phyloP scores from a whole-genome alignment of 768 basidiomycete species.

The Phlebiopsis gigantea region DNA sequence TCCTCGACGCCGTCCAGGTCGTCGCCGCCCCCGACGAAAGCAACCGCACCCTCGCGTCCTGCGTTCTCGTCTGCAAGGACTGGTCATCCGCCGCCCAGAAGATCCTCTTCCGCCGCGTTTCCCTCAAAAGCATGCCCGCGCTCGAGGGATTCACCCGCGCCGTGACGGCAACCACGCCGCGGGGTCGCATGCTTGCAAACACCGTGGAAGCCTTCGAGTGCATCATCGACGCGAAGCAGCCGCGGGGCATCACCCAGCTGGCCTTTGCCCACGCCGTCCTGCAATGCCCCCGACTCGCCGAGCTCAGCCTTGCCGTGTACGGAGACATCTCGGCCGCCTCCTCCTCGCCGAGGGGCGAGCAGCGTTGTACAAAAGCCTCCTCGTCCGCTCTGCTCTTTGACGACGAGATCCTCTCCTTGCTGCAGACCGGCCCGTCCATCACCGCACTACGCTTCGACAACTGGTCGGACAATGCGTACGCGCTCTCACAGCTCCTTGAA shows the following conservation, averaged over 20 bases:
- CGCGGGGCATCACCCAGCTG: constrained; percentile 45
- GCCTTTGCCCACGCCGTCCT: constrained; percentile 56
- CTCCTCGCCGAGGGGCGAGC: constrained; percentile 34
- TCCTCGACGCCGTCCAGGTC: constrained; percentile 40
- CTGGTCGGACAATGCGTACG: constrained; percentile 59
- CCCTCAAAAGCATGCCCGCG: constrained; percentile 46
- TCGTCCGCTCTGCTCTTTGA: constrained; percentile 17
- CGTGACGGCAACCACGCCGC: constrained; percentile 39
- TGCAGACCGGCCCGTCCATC: constrained; percentile 53
- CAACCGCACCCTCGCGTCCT: constrained; percentile 39
- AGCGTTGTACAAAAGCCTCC: constrained; percentile 7
- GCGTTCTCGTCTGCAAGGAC: constrained; percentile 58
- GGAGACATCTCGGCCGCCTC: constrained; percentile 30
- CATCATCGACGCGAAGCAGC: constrained; percentile 66
- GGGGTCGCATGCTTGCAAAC: constrained; percentile 46
- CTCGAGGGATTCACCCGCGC: constrained; percentile 51
- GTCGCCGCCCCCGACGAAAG: constrained; percentile 35
- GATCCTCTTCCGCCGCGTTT: constrained; percentile 55
- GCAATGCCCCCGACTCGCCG: constrained; percentile 53
- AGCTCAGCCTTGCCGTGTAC: constrained; percentile 54
- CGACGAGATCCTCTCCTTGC: constrained; percentile 40
- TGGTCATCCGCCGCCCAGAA: constrained; percentile 66
- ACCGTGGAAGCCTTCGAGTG: constrained; percentile 50
- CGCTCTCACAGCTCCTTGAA: constrained; percentile 56
- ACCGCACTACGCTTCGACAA: constrained; percentile 57